Evolutionary conservation across 192 early-diverging fungal species (phyloP).

Genomic region (Rhizoclosmatium globosum): DNA sequence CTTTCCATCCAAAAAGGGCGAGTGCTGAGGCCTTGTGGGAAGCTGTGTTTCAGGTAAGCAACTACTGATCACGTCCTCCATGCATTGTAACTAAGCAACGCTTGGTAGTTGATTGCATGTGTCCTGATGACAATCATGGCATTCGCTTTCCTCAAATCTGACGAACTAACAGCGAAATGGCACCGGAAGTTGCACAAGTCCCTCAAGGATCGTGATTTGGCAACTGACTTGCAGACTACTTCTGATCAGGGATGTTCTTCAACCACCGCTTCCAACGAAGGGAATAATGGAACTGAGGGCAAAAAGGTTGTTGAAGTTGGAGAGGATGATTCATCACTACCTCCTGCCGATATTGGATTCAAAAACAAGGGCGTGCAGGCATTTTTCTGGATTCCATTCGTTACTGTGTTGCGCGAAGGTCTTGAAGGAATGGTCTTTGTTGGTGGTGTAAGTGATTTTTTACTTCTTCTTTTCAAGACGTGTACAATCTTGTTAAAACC

Average conservation of each 20-base stretch:
- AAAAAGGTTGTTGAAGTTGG: not conserved
- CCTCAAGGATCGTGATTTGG: constrained; percentile 43
- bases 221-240: too few species aligned
- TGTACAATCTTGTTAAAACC: not conserved
- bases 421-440: constrained; percentile 91
- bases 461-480: not conserved
- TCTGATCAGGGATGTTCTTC: not conserved
- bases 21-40: constrained; percentile 79
- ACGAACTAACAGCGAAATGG: constrained; percentile 83
- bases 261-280: not conserved
- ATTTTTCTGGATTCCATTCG: constrained; percentile 84
- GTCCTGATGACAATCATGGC: constrained; percentile 84
- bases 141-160: constrained; percentile 79
- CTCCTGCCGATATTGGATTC: not conserved
- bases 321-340: not conserved
- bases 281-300: not conserved
- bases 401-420: constrained; percentile 87
- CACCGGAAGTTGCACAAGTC: constrained; percentile 62
- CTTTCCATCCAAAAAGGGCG: constrained; percentile 10
- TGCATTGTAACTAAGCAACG: too few species aligned
- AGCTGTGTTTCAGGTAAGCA: constrained; percentile 68
- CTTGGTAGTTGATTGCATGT: constrained; percentile 65
- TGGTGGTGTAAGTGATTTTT: constrained; percentile 70
- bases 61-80: too few species aligned
- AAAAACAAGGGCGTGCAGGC: constrained; percentile 37